Conservation (phyloP, 805 yeast genomes). For the Nakazawaea ishiwadae region DNA sequence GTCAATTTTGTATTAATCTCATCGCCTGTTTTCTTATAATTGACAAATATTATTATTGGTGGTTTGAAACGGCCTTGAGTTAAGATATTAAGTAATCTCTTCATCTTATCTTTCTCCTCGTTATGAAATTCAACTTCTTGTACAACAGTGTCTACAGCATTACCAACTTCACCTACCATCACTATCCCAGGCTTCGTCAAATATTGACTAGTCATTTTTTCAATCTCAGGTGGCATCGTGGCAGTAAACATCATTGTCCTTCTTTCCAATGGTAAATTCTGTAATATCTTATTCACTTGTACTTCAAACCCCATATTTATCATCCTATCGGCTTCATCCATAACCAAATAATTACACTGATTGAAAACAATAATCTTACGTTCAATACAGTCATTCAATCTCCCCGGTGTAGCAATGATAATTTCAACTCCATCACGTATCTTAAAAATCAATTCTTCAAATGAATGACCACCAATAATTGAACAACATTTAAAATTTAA, state of each 20-base stretch:
- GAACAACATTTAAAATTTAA: constrained; percentile 43
- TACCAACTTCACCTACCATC: constrained; percentile 63
- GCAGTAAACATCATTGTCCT: constrained; percentile 93
- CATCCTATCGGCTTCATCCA: constrained; percentile 97
- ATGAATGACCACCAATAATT: constrained; percentile 86
- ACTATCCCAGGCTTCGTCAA: constrained; percentile 58
- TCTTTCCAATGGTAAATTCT: constrained; percentile 45
- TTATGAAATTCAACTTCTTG: constrained; percentile 60
- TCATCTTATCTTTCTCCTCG: constrained; percentile 39
- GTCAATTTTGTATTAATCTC: constrained; percentile 47
- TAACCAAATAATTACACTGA: constrained; percentile 61
- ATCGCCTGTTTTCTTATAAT: constrained; percentile 73
- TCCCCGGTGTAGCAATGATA: constrained; percentile 92
- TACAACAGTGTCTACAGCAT: constrained; percentile 60
- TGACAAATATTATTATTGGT: constrained; percentile 77
- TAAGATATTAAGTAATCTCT: constrained; percentile 36
- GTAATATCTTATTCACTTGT: constrained; percentile 60
- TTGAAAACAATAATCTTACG: constrained; percentile 55
- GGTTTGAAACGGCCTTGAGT: constrained; percentile 31
- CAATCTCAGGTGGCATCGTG: constrained; percentile 76
- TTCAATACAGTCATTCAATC: constrained; percentile 77
- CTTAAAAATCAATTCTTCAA: constrained; percentile 64
- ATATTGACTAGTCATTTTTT: constrained; percentile 59
- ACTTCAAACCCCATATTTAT: constrained; percentile 91
- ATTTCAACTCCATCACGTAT: constrained; percentile 66